Base-by-base conservation (phyloP, 768 basidiomycete genomes). In the Tremella yokohamensis region DNA sequence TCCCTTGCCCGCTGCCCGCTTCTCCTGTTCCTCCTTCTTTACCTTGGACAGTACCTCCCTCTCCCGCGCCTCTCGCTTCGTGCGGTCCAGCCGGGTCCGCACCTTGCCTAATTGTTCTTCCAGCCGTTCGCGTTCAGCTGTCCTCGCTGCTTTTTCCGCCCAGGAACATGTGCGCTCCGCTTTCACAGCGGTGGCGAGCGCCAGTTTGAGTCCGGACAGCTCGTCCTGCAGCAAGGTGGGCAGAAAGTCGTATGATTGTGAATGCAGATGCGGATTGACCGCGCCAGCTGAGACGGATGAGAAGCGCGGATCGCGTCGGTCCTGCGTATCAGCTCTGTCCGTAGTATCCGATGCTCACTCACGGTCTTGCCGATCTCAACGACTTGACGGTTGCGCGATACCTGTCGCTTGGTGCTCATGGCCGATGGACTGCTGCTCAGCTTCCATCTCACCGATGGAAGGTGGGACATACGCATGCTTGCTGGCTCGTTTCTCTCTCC, bases 381-480 rank as follows among this genome's bases (percentile, higher is more conserved):
- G 0, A 88, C 85, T 9, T 79, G 80, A 56, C 90, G 79, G 53
- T 81, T 81, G 19, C 92, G 83, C 6, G 86, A 83, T 15, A 93
- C 88, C 1, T 89, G 89, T 65, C 82, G 83, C 75, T 92, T 96
- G 0, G 91, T 90, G 15, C 87, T 86, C 52, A 89, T 80, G 65
- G 90, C 90, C 29, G 79, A 81, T 1, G 92, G 92, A 1, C 92
- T 93, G 60, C 22, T 45, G n/a, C 40, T 39, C 16, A 55, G 51
- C 26, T 34, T 24, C 11, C 42, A 8, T 16, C 42, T 18, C 42
- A 16, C 6, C 11, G 29, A 55, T 26, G 20, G 40, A 25, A 15
- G n/a, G n/a, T 22, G 18, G 18, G 22, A 82, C 90, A 61, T 77
- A 93, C 92, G 93, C 90, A 77, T 94, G 87, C 70, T 97, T 96